Base-by-base conservation (phyloP, 441 rosid species). In the Adansonia grandidieri region DNA sequence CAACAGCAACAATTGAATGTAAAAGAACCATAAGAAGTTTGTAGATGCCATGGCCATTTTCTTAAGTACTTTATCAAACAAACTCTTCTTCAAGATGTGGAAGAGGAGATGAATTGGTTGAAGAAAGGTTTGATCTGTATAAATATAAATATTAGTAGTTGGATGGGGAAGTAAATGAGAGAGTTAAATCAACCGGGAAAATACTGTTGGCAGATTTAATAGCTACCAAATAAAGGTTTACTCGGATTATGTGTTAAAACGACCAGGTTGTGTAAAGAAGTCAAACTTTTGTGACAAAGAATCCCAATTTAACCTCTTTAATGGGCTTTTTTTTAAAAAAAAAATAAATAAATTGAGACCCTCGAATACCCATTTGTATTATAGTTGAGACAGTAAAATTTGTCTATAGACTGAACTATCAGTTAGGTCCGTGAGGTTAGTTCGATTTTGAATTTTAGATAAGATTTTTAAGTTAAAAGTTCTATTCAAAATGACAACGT, bases 161-260 rank as follows among this genome's bases (percentile, higher is more conserved):
- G 76, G 53, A n/a, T 7, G 24, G 71, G 61, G 60, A 1, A 78
- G 9, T 61, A 13, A 78, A 74, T 58, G 79, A 15, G 50, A n/a
- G 62, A 50, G 24, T 76, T 48, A 10, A 77, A 75, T 32, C 0
- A 22, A 6, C 3, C 8, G 45, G 13, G 51, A 74, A 63, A 67
- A 73, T 73, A 86, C 74, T 19, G 88, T 76, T 86, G 90, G 57
- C 32, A 10, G 64, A 32, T 62, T 84, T 82, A 83, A 84, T 81
- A 78, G 82, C 77, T 13, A 1, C 14, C 61, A 66, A 45, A 51
- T 24, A 45, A n/a, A 15, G 72, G 58, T 61, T 10, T 54, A 1
- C 14, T 24, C 11, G 6, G 74, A 50, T 15, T 1, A 28, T 28
- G 45, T 28, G 20, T 71, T 71, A 4, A 24, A 2, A 24, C 28